Conservation (phyloP, 2,329 filamentous ascomycete species). For the Pyrenophora teres region DNA sequence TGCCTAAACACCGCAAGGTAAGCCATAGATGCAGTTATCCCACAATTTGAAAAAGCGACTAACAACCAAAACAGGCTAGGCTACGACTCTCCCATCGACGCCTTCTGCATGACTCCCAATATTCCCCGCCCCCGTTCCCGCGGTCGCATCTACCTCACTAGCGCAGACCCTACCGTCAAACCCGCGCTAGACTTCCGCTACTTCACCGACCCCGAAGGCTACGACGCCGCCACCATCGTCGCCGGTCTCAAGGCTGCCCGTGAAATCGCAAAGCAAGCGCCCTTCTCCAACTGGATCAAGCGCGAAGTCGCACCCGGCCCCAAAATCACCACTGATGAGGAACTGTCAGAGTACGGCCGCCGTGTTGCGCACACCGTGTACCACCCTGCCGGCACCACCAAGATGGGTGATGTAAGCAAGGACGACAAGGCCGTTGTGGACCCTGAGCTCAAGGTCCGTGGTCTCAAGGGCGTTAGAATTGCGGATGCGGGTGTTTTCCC, state of each 20-base stretch:
- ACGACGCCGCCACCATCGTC: conserved; percentile 81
- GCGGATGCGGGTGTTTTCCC: conserved; percentile 89
- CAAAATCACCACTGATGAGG: conserved; percentile 74
- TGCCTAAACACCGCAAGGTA: conserved; percentile 78
- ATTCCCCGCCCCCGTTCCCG: conserved; percentile 81
- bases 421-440: conserved; percentile 83
- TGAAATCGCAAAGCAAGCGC: conserved; percentile 72
- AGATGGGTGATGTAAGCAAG: conserved; percentile 76
- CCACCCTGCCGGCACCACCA: conserved; percentile 85
- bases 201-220: conserved; percentile 84
- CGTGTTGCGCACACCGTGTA: conserved; percentile 86
- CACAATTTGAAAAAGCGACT: conserved; percentile 3
- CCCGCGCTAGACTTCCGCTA: conserved; percentile 87
- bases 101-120: conserved; percentile 93
- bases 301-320: conserved; percentile 80
- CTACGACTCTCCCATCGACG: conserved; percentile 71
- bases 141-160: conserved; percentile 77
- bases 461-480: conserved; percentile 74
- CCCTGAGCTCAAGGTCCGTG: conserved; percentile 70
- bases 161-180: conserved; percentile 74
- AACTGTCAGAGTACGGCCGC: conserved; percentile 79
- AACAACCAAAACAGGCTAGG: conserved; percentile 59
- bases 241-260: conserved; percentile 78
- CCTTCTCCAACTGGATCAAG: conserved; percentile 84
- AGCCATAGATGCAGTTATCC: conserved; percentile 4